A percentile compares a stretch with the other conserved stretches of the same genome.
These are phyloP conservation scores for Fabrea salina DNA, from an alignment of 169 alveolate species.

Conservation along the genomic window DNA sequence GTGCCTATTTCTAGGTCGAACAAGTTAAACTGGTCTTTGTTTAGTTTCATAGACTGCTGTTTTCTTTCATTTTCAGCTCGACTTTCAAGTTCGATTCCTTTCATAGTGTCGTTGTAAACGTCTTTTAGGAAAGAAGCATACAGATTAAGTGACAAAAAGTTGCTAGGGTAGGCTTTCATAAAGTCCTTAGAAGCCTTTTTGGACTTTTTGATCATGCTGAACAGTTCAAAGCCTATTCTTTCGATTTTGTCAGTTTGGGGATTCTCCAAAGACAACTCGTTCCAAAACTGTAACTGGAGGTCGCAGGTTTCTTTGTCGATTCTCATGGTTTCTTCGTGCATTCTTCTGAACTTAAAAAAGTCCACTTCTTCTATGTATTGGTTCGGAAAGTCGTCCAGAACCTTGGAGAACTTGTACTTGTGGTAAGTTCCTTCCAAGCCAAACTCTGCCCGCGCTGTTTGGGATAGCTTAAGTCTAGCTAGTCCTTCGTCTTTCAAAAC, in stretches of 20 bases:
- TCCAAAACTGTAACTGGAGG: conserved; percentile 22
- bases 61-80: conserved; percentile 6
- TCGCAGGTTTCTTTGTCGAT: conserved; percentile 3
- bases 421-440: conserved; percentile 10
- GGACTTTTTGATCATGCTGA: conserved; percentile 6
- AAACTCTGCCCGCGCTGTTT: not conserved
- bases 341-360: conserved; percentile 10
- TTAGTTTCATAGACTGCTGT: not conserved
- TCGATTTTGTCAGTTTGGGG: conserved; percentile 16
- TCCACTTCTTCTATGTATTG: conserved; percentile 23
- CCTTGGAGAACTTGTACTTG: not conserved
- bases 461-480: not conserved
- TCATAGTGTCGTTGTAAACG: conserved; percentile 19
- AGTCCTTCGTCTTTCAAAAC: conserved; percentile 14
- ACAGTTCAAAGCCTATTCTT: conserved; percentile 10
- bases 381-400: not conserved
- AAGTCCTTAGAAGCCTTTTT: not conserved
- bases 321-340: conserved; percentile 7
- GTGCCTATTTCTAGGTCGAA: conserved; percentile 20
- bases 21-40: not conserved
- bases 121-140: conserved; percentile 23
- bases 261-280: not conserved
- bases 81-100: conserved; percentile 26
- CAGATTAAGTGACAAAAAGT: not conserved
- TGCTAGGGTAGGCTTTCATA: not conserved